Percentiles rank a stretch among this genome's conserved stretches.
These are phyloP conservation scores for Gnomoniopsis smithogilvyi DNA, from an alignment of 2,329 filamentous ascomycete species.

Conservation along the genomic window DNA sequence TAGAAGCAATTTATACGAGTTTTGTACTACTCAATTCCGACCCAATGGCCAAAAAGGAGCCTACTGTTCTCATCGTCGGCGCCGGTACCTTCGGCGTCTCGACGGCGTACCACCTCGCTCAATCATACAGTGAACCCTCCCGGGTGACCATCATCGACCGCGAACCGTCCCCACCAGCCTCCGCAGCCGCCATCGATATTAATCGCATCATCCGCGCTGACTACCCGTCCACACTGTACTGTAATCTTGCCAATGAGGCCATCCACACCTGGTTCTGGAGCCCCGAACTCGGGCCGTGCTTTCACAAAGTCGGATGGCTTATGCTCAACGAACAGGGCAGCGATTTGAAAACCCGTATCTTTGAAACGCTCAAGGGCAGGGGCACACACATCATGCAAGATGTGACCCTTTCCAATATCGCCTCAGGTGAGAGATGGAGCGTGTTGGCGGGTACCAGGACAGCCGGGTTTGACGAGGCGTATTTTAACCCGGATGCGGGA, in stretches of 20 bases:
- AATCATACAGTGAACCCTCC: not conserved
- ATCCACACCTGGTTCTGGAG: constrained; percentile 13
- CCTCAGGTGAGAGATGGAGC: not conserved
- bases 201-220: constrained; percentile 11
- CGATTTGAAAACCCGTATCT: not conserved
- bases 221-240: constrained; percentile 10
- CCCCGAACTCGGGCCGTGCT: constrained; percentile 10
- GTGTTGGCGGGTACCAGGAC: not conserved
- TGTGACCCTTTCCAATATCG: not conserved
- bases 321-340: constrained; percentile 6
- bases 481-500: not conserved
- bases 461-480: not conserved
- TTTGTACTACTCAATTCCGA: too few relatives aligned
- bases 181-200: constrained; percentile 9
- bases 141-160: constrained; percentile 5
- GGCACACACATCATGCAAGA: constrained; percentile 8
- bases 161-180: not conserved
- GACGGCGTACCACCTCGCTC: constrained; percentile 10
- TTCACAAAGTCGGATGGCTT: constrained; percentile 10
- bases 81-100: constrained; percentile 9
- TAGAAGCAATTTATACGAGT: too few relatives aligned
- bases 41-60: not conserved
- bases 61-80: constrained; percentile 9
- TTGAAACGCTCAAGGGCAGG: not conserved
- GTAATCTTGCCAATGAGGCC: constrained; percentile 12